Conservation (phyloP, 331 rosid species). For the Arachis monticola region DNA sequence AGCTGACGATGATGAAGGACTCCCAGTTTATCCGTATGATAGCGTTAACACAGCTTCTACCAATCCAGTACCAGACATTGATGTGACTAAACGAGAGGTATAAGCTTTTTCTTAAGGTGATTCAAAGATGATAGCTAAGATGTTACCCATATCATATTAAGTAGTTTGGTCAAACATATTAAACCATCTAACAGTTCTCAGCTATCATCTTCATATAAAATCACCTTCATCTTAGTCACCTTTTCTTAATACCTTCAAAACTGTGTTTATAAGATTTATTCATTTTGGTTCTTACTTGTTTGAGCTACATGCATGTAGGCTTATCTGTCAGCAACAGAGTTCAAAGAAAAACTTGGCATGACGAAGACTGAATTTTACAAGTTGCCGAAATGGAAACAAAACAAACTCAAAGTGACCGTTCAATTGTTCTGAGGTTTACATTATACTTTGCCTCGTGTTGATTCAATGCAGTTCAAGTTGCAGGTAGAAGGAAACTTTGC, state of each 20-base stretch:
- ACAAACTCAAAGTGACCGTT: conserved; percentile 92
- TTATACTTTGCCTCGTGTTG: conserved; percentile 39
- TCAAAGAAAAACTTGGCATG: conserved; percentile 83
- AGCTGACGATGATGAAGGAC: conserved; percentile 84
- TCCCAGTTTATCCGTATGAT: conserved; percentile 74
- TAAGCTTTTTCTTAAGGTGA: no score
- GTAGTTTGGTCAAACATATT: no score
- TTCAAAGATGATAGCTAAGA: no score
- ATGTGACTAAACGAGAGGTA: conserved; percentile 92
- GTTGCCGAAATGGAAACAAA: conserved; percentile 98
- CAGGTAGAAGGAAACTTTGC: conserved; percentile 58
- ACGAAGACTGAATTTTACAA: conserved; percentile 72
- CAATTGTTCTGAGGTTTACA: conserved; percentile 72
- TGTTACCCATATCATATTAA: no score
- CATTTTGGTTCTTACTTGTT: conserved; percentile 34
- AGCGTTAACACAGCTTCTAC: conserved; percentile 65
- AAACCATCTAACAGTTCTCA: no score
- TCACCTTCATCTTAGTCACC: no score
- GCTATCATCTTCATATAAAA: no score
- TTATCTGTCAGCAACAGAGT: conserved; percentile 83
- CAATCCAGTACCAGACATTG: conserved; percentile 76
- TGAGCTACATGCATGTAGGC: conserved; percentile 54
- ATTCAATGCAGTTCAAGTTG: conserved; percentile 53
- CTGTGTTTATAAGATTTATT: conserved; percentile 11
- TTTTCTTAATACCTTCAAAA: conserved; percentile 9